Percentiles rank a stretch among this genome's conserved stretches.
phyloP scores from a whole-genome alignment of 352 stramenopile species.

The Globisporangium parvum region DNA sequence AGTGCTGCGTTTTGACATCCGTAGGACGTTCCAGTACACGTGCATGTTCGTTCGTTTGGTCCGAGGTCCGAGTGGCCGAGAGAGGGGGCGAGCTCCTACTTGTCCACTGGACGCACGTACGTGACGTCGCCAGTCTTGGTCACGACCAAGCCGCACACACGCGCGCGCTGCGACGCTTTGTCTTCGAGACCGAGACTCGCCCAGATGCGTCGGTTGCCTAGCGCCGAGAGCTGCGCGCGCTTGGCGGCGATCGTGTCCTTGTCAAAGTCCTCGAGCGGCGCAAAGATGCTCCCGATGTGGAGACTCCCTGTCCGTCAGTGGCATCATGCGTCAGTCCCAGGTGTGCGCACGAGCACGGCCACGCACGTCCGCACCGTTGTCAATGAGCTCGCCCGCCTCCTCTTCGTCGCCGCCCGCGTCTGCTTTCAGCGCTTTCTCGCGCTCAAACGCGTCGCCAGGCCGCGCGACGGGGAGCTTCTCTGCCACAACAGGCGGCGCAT shows the following conservation, averaged over 20 bases:
- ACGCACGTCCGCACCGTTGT: conserved; percentile 41
- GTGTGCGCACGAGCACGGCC: not conserved
- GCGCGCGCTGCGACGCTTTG: conserved; percentile 42
- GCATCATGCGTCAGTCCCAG: not conserved
- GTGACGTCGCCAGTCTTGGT: conserved; percentile 68
- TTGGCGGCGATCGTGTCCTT: conserved; percentile 80
- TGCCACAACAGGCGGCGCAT: no score
- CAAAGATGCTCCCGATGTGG: conserved; percentile 63
- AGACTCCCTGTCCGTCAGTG: conserved; percentile 37
- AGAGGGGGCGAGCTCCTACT: no score
- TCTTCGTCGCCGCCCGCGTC: conserved; percentile 43
- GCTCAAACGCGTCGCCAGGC: conserved; percentile 40
- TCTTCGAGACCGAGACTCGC: conserved; percentile 80
- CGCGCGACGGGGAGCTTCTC: conserved; percentile 40
- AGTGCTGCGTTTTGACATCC: not conserved
- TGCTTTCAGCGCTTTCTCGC: conserved; percentile 29
- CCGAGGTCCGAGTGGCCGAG: no score
- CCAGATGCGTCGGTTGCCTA: conserved; percentile 80
- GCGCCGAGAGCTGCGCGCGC: conserved; percentile 58
- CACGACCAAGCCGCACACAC: conserved; percentile 56
- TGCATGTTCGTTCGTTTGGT: not conserved
- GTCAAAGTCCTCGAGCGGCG: conserved; percentile 69
- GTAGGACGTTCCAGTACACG: not conserved
- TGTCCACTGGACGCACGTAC: conserved; percentile 61
- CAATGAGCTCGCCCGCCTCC: conserved; percentile 61